phyloP scores from a whole-genome alignment of 2,329 filamentous ascomycete genomes.

The Fusarium sp. region DNA sequence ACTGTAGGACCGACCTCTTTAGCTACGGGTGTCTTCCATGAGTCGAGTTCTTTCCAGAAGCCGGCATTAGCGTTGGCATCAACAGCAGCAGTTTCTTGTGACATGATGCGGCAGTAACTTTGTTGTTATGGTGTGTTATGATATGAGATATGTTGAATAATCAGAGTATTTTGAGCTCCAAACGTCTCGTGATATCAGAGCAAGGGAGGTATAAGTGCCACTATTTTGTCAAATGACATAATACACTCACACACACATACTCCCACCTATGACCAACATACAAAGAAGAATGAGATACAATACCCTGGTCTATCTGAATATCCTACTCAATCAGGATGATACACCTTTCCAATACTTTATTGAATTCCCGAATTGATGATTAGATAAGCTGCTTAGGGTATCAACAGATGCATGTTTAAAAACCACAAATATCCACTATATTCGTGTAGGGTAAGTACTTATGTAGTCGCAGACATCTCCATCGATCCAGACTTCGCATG shows the following conservation, averaged over 20 bases:
- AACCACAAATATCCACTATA: background rate
- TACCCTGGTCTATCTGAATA: background rate
- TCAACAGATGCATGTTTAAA: background rate
- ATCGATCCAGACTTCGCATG: background rate
- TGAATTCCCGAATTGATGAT: background rate
- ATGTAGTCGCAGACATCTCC: background rate
- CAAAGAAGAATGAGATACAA: background rate
- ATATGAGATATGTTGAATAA: background rate
- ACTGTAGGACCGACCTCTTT: conserved; percentile 60
- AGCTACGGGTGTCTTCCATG: conserved; percentile 52
- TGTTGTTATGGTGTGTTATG: background rate
- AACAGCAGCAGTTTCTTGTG: conserved; percentile 12
- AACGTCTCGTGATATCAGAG: conserved; percentile 20
- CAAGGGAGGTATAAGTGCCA: conserved; percentile 12
- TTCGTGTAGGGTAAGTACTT: conserved; percentile 21
- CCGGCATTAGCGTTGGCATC: conserved; percentile 19
- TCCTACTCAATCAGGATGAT: background rate
- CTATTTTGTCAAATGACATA: conserved; percentile 28
- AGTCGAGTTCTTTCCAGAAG: conserved; percentile 52
- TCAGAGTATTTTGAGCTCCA: background rate
- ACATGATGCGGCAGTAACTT: conserved; percentile 10
- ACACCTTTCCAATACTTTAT: background rate
- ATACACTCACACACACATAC: background rate
- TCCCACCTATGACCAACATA: background rate
- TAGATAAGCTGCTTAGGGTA: conserved; percentile 31